Evolutionary conservation across 306 rosid species (phyloP), one percentile per base, ranked within the genome.

Genomic region (Mimosa bimucronata): DNA sequence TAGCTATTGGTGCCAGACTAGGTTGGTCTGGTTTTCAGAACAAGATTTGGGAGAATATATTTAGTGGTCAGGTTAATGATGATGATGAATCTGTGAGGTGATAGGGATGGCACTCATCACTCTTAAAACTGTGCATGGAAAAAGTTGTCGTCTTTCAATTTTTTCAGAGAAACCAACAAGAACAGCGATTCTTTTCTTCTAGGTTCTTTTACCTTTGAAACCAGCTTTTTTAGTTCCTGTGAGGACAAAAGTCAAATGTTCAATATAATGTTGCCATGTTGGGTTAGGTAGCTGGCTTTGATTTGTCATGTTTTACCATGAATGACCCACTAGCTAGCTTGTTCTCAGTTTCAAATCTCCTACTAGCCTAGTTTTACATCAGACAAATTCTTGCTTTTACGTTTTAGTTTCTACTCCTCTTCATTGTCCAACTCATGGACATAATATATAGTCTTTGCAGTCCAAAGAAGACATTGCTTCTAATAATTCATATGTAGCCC

Each of bases 311-410:
- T 67, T 67, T 67, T 21, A 28, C 66, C 37, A 25, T 58, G 65
- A 9, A 25, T 58, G 15, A 55, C 16, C 7, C 38, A 34, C 38
- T 34, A 34, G 13, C 9, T 11, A 60, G 66, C 19, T 60, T 60
- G 37, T 25, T 60, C 34, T 16, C 10, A 12, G 19, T 60, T 60
- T 60, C 66, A 60, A 61, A 28, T 61, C 38, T 34, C 38, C 38
- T 34, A 34, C 38, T 57, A 28, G 53, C 23, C 67, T 45, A 71
- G 44, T 75, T 28, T 40, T 46, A 70, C 42, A 62, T 52, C 29
- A 48, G 80, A 73, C 53, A 60, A 74, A 73, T 37, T 77, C 75
- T 46, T 64, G 26, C 11, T 62, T 26, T 52, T 57, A 21, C 55
- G 14, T 23, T 76, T 26, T 26, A 6, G 16, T 29, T 69, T 71